Evolutionary conservation across 345 rosid species (phyloP).

Genomic region (Salix brachista): DNA sequence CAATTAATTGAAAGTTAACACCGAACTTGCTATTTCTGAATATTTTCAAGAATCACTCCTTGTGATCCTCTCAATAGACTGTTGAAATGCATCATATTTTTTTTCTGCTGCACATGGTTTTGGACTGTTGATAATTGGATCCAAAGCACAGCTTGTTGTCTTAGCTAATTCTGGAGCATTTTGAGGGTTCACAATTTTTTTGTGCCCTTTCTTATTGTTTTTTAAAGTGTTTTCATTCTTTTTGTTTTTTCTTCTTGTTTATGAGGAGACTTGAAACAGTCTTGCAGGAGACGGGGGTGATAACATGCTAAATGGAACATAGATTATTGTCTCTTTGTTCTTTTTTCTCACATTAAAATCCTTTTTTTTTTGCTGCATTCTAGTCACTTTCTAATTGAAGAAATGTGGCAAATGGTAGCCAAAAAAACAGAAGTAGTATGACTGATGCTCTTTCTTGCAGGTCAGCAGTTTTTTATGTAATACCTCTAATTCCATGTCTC

Average conservation of each 20-base stretch:
- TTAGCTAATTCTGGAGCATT: neutral
- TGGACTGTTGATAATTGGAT: neutral
- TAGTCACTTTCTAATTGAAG: neutral
- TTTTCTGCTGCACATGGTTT: neutral
- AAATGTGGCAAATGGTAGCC: neutral
- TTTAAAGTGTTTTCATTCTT: neutral
- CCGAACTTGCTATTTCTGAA: neutral
- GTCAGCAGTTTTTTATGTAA: constrained; percentile 55
- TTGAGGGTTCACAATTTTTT: neutral
- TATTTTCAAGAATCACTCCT: neutral
- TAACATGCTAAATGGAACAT: neutral
- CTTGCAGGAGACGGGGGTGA: neutral
- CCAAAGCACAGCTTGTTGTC: neutral
- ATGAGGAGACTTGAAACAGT: neutral
- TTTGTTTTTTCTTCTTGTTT: neutral
- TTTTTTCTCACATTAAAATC: neutral
- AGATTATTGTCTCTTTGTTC: neutral
- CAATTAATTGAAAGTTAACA: neutral
- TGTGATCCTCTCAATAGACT: neutral
- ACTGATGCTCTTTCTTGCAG: constrained; percentile 48
- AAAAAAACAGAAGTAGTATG: constrained; percentile 11
- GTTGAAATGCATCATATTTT: neutral
- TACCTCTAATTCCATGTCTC: constrained; percentile 77
- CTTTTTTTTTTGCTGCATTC: neutral
- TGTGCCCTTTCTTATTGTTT: too few species aligned